phyloP scores from a whole-genome alignment of 441 rosid species.

The Erysimum cheiri region DNA sequence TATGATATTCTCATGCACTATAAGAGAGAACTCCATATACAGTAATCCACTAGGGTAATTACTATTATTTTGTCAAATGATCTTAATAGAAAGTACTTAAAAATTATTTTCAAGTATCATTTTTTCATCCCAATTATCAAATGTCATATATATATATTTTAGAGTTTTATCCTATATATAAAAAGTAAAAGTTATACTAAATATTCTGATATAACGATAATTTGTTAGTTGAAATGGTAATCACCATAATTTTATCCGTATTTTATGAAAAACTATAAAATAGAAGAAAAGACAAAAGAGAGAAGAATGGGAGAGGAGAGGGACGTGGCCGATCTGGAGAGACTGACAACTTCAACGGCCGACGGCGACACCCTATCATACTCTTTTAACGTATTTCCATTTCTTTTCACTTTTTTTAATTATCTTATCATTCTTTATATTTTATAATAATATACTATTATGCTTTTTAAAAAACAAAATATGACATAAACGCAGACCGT shows the following conservation, averaged over 20 bases:
- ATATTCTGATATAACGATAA: neutral
- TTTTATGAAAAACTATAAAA: neutral
- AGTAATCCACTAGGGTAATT: neutral
- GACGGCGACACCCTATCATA: slow-evolving; percentile 35
- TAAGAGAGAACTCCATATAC: neutral
- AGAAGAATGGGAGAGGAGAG: slow-evolving; percentile 22
- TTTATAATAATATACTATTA: neutral
- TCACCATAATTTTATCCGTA: neutral
- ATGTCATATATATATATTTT: neutral
- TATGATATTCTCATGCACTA: neutral
- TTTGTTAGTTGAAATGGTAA: slow-evolving; percentile 5
- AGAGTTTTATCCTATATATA: neutral
- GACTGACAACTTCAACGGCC: slow-evolving; percentile 38
- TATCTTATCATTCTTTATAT: slow-evolving; percentile 3
- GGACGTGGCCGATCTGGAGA: slow-evolving; percentile 43
- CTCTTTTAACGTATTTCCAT: neutral
- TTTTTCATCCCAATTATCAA: neutral
- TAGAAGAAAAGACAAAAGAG: slow-evolving; percentile 11
- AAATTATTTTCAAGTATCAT: neutral
- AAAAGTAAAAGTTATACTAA: neutral
- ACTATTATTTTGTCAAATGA: neutral
- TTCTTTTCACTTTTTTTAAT: neutral
- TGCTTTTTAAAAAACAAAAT: neutral
- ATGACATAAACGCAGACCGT: slow-evolving; percentile 3
- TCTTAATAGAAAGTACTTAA: neutral